Conservation (phyloP, 257 asterid genomes). For the Rhazya stricta region DNA sequence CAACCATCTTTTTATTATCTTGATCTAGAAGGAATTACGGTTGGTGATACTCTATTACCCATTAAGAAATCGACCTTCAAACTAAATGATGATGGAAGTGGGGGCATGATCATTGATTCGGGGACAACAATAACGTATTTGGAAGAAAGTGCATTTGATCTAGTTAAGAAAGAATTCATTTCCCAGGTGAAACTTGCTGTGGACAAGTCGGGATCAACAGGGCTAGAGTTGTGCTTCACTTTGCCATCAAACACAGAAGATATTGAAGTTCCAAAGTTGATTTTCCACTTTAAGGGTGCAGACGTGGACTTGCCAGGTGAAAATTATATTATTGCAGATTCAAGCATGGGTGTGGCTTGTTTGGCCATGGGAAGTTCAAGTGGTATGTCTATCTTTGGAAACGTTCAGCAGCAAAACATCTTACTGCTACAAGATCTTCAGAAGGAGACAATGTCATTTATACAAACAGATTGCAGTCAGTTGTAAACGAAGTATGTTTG, state of each 20-base stretch:
- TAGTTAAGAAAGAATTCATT: constrained; percentile 49
- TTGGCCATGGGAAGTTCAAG: constrained; percentile 76
- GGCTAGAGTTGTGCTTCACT: constrained; percentile 66
- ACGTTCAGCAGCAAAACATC: constrained; percentile 76
- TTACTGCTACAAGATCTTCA: constrained; percentile 66
- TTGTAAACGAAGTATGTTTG: constrained; percentile 4
- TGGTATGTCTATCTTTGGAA: constrained; percentile 83
- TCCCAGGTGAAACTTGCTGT: constrained; percentile 46
- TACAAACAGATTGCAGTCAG: constrained; percentile 36
- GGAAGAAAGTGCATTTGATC: constrained; percentile 40
- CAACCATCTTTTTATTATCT: constrained; percentile 79
- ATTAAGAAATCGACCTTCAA: constrained; percentile 44
- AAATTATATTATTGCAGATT: constrained; percentile 62
- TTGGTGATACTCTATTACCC: constrained; percentile 52
- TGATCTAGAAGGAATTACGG: constrained; percentile 65
- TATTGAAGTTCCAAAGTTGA: constrained; percentile 55
- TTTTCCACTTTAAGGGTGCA: constrained; percentile 56
- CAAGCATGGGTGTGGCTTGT: constrained; percentile 55
- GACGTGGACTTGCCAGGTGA: constrained; percentile 75
- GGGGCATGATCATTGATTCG: constrained; percentile 86
- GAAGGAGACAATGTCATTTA: constrained; percentile 57
- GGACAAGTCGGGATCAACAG: constrained; percentile 40
- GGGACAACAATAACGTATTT: constrained; percentile 81
- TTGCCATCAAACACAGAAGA: constrained; percentile 32
- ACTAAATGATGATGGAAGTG: constrained; percentile 56